Evolutionary conservation across 2,329 filamentous ascomycete genomes (phyloP).

Genomic region (Alternaria arbusti): DNA sequence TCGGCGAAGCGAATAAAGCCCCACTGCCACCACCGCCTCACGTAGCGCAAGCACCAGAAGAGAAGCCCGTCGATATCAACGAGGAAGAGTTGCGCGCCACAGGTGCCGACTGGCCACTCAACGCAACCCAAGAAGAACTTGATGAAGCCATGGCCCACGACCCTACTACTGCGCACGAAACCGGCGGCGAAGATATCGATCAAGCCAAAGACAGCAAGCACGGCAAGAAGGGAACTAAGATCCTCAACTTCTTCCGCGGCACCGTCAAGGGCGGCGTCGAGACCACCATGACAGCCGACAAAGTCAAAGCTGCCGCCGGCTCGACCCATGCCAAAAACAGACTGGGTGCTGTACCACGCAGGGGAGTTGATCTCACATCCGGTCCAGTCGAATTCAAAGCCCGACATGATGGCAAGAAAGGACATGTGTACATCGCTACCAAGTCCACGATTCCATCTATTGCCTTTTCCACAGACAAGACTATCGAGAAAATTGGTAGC

Average conservation of each 20-base stretch:
- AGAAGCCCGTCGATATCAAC: constrained; percentile 58
- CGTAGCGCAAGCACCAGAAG: constrained; percentile 53
- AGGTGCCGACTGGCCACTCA: constrained; percentile 63
- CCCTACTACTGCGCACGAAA: constrained; percentile 55
- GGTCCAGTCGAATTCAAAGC: constrained; percentile 81
- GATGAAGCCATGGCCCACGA: constrained; percentile 61
- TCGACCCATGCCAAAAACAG: constrained; percentile 71
- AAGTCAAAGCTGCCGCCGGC: constrained; percentile 68
- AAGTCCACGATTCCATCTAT: constrained; percentile 72
- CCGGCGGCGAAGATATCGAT: constrained; percentile 61
- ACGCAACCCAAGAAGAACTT: constrained; percentile 71
- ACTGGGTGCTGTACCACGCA: constrained; percentile 69
- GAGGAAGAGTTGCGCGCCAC: constrained; percentile 59
- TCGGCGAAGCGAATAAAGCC: constrained; percentile 81
- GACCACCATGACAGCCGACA: constrained; percentile 74
- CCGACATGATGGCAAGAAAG: constrained; percentile 73
- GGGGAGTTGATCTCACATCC: constrained; percentile 53
- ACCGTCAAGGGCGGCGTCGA: constrained; percentile 75
- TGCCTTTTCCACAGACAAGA: constrained; percentile 65
- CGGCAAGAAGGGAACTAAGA: constrained; percentile 55
- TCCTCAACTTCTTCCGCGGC: constrained; percentile 72
- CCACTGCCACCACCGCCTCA: constrained; percentile 70
- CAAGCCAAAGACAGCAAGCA: constrained; percentile 55
- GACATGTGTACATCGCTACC: constrained; percentile 72
- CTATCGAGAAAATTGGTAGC: constrained; percentile 54